Evolutionary conservation across 495 filamentous ascomycete genomes (phyloP).

Genomic region (Penicillium riverlandense): DNA sequence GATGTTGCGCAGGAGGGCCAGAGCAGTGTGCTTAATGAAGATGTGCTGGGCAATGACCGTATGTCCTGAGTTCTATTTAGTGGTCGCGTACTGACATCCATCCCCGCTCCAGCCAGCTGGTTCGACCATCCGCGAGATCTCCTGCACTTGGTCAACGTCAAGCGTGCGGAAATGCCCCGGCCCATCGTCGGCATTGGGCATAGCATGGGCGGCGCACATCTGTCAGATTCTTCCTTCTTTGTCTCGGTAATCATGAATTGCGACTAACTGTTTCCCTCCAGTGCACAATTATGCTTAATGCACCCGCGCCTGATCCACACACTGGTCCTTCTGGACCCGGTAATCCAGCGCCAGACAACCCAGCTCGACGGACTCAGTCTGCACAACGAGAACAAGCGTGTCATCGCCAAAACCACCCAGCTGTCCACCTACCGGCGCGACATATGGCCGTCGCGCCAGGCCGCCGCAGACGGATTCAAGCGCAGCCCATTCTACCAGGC

Average conservation of each 20-base stretch:
- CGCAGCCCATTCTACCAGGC: constrained; percentile 59
- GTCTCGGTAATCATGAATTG: not conserved
- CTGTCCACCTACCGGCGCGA: constrained; percentile 60
- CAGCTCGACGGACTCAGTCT: constrained; percentile 24
- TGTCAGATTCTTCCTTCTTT: constrained; percentile 25
- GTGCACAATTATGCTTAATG: constrained; percentile 54
- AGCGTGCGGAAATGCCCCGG: constrained; percentile 74
- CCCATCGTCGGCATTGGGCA: constrained; percentile 89
- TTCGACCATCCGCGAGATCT: constrained; percentile 82
- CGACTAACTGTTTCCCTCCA: constrained; percentile 10
- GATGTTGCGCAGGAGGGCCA: constrained; percentile 74
- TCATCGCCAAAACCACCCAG: constrained; percentile 37
- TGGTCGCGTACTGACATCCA: not conserved
- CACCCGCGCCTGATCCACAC: constrained; percentile 78
- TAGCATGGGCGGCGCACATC: constrained; percentile 73
- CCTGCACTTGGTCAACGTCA: constrained; percentile 77
- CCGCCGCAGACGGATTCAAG: constrained; percentile 53
- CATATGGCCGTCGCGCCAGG: constrained; percentile 58
- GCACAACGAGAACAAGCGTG: constrained; percentile 9
- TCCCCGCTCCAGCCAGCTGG: constrained; percentile 58
- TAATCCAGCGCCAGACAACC: constrained; percentile 51
- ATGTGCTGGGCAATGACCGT: constrained; percentile 72
- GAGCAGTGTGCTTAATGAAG: constrained; percentile 69
- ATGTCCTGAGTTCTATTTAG: constrained; percentile 10
- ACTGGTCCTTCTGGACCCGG: constrained; percentile 75